phyloP scores from a whole-genome alignment of 768 basidiomycete species.

The Daedaleopsis nitida region DNA sequence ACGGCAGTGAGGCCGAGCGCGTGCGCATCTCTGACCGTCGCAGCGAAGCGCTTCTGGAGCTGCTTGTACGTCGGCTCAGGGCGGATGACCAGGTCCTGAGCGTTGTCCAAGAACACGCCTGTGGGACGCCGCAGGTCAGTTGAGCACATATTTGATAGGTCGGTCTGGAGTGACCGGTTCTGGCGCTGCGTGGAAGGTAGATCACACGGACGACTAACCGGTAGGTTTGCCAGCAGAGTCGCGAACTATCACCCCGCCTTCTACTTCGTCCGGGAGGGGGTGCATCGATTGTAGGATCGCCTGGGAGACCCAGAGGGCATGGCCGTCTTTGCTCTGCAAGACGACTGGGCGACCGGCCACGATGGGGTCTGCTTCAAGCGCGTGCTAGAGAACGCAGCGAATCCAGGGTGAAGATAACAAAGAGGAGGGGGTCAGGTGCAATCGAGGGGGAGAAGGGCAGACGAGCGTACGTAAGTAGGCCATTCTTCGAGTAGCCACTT shows the following conservation, averaged over 20 bases:
- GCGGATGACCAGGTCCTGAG: constrained; percentile 70
- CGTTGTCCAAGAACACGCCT: constrained; percentile 86
- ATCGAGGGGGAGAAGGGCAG: background rate
- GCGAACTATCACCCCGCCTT: constrained; percentile 80
- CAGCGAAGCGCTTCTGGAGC: constrained; percentile 59
- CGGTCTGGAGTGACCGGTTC: background rate
- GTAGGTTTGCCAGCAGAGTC: constrained; percentile 68
- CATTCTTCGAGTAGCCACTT: constrained; percentile 60
- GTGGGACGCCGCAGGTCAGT: constrained; percentile 1
- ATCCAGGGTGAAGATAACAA: background rate
- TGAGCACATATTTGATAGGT: too few relatives aligned
- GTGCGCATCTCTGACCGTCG: constrained; percentile 68
- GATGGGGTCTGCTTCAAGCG: constrained; percentile 70
- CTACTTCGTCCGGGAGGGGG: constrained; percentile 67
- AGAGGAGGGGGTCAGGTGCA: background rate
- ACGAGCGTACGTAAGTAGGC: constrained; percentile 63
- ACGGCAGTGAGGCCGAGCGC: constrained; percentile 76
- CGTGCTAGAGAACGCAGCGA: constrained; percentile 45
- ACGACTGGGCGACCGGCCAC: constrained; percentile 71
- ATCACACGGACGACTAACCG: constrained; percentile 44
- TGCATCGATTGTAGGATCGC: constrained; percentile 57
- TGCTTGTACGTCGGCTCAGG: constrained; percentile 67
- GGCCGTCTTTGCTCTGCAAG: constrained; percentile 84
- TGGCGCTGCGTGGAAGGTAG: too few relatives aligned
- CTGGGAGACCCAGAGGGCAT: constrained; percentile 85